Evolutionary conservation across 2,329 filamentous ascomycete species (phyloP), one percentile per base, ranked within the genome.

Genomic region (Lachnellula cervina): DNA sequence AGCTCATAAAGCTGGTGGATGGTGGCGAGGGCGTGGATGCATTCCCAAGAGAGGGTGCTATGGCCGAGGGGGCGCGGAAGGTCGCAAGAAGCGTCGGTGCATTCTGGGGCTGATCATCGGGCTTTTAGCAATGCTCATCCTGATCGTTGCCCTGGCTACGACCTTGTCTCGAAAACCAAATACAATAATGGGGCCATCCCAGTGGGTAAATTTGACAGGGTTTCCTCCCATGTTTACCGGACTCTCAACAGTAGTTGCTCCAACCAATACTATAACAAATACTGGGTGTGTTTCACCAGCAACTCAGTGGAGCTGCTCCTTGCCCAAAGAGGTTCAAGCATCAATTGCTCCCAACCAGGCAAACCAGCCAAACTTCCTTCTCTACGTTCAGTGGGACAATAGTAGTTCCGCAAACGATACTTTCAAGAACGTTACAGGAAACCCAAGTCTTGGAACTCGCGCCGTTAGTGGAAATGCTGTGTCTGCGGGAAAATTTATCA

Each of bases 161-260:
- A 77, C 81, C 1, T 71, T 90, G 43, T 72, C 67, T 66, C 55
- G 42, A 65, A 74, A 66, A 64, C 63, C 54, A 57, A 76, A 69
- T 3, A 70, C 73, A 0, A 72, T 76, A 8, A 57, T 61, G 28
- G 54, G 60, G 25, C 61, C 62, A 19, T 78, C 80, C 2, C 73
- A 79, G 49, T 97, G 90, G 87, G 77, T 96, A 55, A 96, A 96
- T 68, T 70, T 95, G 59, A 95, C 92, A 1, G 84, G 86, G 50
- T 96, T 89, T 63, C 92, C 92, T 17, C 87, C 91, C 0, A 89
- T 97, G 66, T 90, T 89, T 1, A 93, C 89, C 0, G 93, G 92
- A 0, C 80, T 93, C 17, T 79, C 89, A 58, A 95, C 90, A 0
- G 80, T 97, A 16, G 82, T 88, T 16, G 87, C 87, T 5, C 83